A percentile compares a stretch with the other conserved stretches of the same genome.
Conservation (phyloP, 2,329 filamentous ascomycete genomes). For the Magnaporthales sp. region DNA sequence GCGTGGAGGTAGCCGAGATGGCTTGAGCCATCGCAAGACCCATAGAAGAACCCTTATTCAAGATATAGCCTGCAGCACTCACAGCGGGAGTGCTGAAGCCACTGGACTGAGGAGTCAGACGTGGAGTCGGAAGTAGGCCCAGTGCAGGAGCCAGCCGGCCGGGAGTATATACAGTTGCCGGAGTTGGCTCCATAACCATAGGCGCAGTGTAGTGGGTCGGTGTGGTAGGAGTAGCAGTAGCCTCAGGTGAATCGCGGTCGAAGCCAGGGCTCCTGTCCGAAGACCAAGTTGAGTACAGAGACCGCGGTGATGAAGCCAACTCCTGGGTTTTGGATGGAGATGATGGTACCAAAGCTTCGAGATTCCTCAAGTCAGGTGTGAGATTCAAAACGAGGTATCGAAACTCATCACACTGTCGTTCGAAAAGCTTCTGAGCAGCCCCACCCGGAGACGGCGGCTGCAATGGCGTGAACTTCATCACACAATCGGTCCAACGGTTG, state of each 20-base stretch:
- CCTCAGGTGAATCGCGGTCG: conserved; percentile 28
- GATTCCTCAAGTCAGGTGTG: conserved; percentile 49
- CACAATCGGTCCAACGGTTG: conserved; percentile 88
- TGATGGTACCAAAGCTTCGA: conserved; percentile 39
- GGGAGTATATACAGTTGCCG: conserved; percentile 31
- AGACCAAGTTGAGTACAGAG: conserved; percentile 32
- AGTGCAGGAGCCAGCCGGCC: conserved; percentile 42
- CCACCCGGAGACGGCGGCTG: conserved; percentile 46
- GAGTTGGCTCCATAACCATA: conserved; percentile 40
- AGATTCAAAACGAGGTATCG: conserved; percentile 48
- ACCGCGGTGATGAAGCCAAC: conserved; percentile 25
- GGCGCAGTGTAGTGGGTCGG: conserved; percentile 29
- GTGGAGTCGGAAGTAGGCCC: conserved; percentile 49
- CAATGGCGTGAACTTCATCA: conserved; percentile 72
- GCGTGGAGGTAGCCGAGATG: conserved; percentile 30
- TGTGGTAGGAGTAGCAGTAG: conserved; percentile 23
- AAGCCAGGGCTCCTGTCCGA: conserved; percentile 24
- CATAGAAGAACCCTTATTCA: conserved; percentile 47
- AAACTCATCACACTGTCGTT: conserved; percentile 45
- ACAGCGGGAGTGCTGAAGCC: conserved; percentile 53
- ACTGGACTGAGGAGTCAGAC: conserved; percentile 45
- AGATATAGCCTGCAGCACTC: conserved; percentile 41
- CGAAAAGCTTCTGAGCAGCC: conserved; percentile 26
- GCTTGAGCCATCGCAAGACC: conserved; percentile 50
- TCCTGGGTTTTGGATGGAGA: conserved; percentile 14